Base-by-base conservation (phyloP, 2,329 filamentous ascomycete species). In the Tricladium varicosporioides region DNA sequence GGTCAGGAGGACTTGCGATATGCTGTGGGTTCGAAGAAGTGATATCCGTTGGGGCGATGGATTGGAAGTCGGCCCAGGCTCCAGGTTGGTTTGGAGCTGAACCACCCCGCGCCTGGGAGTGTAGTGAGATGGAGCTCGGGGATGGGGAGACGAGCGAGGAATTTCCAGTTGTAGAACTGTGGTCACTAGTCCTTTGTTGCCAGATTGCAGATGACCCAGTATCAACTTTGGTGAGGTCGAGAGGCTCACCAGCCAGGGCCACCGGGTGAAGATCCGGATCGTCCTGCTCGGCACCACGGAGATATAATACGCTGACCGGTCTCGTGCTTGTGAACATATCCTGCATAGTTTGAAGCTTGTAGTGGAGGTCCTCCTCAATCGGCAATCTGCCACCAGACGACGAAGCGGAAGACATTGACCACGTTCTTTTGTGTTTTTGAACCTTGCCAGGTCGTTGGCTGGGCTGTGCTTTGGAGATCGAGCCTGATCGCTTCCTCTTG, bases 241-340 rank as follows among this genome's bases (percentile, higher is more conserved):
- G 76, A 2, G 81, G 75, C 53, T 91, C 87, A 15, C 89, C 88
- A 0, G 84, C 80, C 11, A 95, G 80, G 46, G 83, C 81, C 9
- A 95, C 89, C 0, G 91, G 91, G 66, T 90, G 85, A 10, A 87
- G 73, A 68, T 95, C 91, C 1, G 89, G 88, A 66, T 95, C 90
- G 66, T 95, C 91, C 8, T 83, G 75, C 22, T 92, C 88, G 18
- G 89, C 86, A 27, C 91, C 91, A 32, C 86, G 83, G 2, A 95
- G 77, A 65, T 91, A 92, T 7, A 95, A 75, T 14, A 92, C 81
- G 70, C 89, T 94, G 47, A 90, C 83, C 1, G 89, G 87, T 2
- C 89, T 79, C 5, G 89, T 92, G 67, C 89, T 94, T 14, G 87
- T 90, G 70, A 94, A 94, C 91, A 94, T 94, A 67, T 93, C 90